Base-by-base conservation (phyloP, 495 filamentous ascomycete genomes). In the Penicillium antarcticum region DNA sequence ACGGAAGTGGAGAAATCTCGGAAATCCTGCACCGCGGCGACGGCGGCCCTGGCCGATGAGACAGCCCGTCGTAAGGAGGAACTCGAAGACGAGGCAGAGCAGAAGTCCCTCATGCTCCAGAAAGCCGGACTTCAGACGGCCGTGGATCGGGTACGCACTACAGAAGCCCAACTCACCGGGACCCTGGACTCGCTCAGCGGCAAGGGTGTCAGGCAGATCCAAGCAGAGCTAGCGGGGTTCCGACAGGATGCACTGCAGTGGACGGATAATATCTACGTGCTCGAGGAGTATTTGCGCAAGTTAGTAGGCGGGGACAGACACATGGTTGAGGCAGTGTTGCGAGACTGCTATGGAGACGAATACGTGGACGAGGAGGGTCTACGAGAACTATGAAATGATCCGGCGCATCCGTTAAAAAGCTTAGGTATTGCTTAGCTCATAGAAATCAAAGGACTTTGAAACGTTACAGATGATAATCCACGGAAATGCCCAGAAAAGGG, bases 341-440 rank as follows among this genome's bases (percentile, higher is more conserved):
- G 71, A 41, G 67, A 73, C 36, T 77, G 74, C 56, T 88, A 87
- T 60, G 85, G 83, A 18, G 74, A 75, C 12, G 82, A 87, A 52
- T 86, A 84, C 61, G 76, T 80, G 51, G 76, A 84, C 51, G 84
- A 82, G 14, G 79, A 81, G 39, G 80, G 82, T 8, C 67, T 87
- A 58, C 70, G 68, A 41, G 84, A 86, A 35, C 42, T 70, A 49
- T 21, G 43, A 45, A 19, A 29, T 42, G 29, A 31, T 13, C 24
- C 37, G 34, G 26, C 8, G 26, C 8, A 29, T 29, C 26, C 26
- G 26, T 29, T 29, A 18, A 50, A 56, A 51, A 56, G 60, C 58
- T 60, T 57, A 57, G 49, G 49, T 23, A 19, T 52, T 50, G 37
- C 35, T 40, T 52, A 36, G 33, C 33, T 19, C 17, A 35, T 4